phyloP scores from a whole-genome alignment of 2,329 filamentous ascomycete species.

The Talaromyces pinophilus region DNA sequence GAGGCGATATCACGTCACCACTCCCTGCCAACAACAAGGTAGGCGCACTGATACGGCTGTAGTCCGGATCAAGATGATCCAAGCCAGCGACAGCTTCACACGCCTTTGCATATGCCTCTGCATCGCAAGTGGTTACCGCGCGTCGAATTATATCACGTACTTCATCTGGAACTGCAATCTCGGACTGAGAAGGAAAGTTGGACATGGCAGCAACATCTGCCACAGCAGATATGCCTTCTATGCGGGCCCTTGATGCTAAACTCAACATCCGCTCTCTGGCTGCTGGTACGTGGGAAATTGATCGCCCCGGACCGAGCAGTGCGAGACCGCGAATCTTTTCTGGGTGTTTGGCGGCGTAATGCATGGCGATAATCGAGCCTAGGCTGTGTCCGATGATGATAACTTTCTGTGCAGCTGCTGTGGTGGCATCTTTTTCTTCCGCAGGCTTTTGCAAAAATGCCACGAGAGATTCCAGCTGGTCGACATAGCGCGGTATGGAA shows the following conservation, averaged over 20 bases:
- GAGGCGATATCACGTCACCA: conserved; percentile 18
- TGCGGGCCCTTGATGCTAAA: conserved; percentile 11
- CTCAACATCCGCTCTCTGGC: conserved; percentile 21
- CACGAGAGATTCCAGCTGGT: conserved; percentile 17
- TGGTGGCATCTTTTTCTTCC: neutral
- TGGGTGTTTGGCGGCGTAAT: conserved; percentile 37
- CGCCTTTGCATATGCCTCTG: conserved; percentile 17
- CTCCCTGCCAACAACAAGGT: conserved; percentile 16
- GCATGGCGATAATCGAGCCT: conserved; percentile 40
- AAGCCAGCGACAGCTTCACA: conserved; percentile 19
- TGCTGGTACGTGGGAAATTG: conserved; percentile 24
- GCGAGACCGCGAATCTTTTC: conserved; percentile 31
- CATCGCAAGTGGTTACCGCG: conserved; percentile 9
- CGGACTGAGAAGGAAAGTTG: conserved; percentile 9
- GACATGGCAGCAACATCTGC: conserved; percentile 16
- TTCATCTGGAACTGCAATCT: neutral
- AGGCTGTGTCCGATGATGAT: conserved; percentile 42
- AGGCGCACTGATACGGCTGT: conserved; percentile 9
- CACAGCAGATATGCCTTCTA: conserved; percentile 19
- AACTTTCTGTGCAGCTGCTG: neutral
- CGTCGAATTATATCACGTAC: conserved; percentile 9
- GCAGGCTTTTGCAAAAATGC: conserved; percentile 12
- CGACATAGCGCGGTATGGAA: conserved; percentile 19
- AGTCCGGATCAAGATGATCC: conserved; percentile 17
- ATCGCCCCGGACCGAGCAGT: conserved; percentile 37